Evolutionary conservation across 2,329 filamentous ascomycete species (phyloP), one percentile per base, ranked within the genome.

Genomic region (Dissoconium aciculare): DNA sequence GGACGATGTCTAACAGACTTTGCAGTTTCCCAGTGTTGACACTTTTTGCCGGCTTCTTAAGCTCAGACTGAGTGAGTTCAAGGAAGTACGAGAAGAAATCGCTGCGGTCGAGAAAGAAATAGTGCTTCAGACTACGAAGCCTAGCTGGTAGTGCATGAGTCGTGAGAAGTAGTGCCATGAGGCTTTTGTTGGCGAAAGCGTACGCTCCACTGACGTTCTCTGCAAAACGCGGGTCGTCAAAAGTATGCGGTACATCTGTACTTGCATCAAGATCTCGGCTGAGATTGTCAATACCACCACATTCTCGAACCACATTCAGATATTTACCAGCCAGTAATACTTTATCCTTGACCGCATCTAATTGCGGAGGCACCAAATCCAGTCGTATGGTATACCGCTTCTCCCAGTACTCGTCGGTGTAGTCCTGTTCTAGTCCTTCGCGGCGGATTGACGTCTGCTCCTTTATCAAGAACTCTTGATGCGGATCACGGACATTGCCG

Each of bases 401-500:
- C 54, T 98, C 89, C 89, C 89, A 98, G 55, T 98, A 98, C 50
- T 98, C 89, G 53, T 98, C 89, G 0, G 87, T 98, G 49, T 95
- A 98, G 54, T 98, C 89, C 51, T 93, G 78, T 50, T 95, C 84
- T 3, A 98, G 62, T 36, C 81, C 71, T 53, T 95, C 89, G 24
- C 89, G 72, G 35, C 78, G 78, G 45, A 98, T 94, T 49, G 85
- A 93, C 56, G 87, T 91, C 46, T 93, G 83, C 54, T 95, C 89
- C 50, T 91, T 91, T 50, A 98, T 76, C 31, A 98, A 60, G 44
- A 98, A 98, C 54, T 98, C 89, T 1, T 76, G 71, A 53, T 95
- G 87, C 0, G 85, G 83, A 52, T 98, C 89, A 48, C 79, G 82
- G 54, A 98, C 95, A 28, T 78, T 83, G 23, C 89, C 89, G 49